These are phyloP conservation scores for Melanomma pulvis-pyrius DNA, from an alignment of 495 filamentous ascomycete species.

Conservation along the genomic window DNA sequence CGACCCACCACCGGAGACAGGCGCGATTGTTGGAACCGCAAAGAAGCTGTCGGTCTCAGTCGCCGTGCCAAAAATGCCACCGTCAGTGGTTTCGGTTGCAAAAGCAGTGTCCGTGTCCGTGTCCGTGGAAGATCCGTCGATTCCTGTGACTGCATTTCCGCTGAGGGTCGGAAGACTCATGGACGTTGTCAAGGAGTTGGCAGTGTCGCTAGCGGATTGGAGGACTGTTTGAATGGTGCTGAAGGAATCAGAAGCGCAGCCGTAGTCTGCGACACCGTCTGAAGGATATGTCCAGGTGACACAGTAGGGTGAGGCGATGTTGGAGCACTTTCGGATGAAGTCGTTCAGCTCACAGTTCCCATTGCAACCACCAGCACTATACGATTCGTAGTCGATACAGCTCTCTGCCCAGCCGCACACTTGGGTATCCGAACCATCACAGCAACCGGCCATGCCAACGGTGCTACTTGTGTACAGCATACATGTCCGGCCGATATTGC, in stretches of 20 bases:
- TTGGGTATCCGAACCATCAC: constrained; percentile 28
- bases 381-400: constrained; percentile 29
- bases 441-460: constrained; percentile 36
- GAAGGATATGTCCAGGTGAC: constrained; percentile 35
- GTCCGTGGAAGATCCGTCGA: constrained; percentile 2
- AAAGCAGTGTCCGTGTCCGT: background rate
- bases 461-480: constrained; percentile 17
- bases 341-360: constrained; percentile 21
- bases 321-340: constrained; percentile 38
- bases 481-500: constrained; percentile 25
- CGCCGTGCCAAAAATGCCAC: background rate
- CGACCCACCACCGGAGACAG: background rate
- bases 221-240: constrained; percentile 16
- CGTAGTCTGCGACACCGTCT: constrained; percentile 30
- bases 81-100: background rate
- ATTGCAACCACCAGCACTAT: constrained; percentile 13
- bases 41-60: background rate
- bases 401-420: constrained; percentile 32
- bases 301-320: constrained; percentile 24
- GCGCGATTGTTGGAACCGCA: background rate
- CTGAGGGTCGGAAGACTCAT: constrained; percentile 15
- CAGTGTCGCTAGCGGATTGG: constrained; percentile 14
- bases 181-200: constrained; percentile 4
- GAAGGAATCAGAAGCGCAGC: constrained; percentile 14
- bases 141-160: constrained; percentile 25